These are phyloP conservation scores for Penicillium freii DNA, from an alignment of 2,329 filamentous ascomycete species.

Conservation along the genomic window DNA sequence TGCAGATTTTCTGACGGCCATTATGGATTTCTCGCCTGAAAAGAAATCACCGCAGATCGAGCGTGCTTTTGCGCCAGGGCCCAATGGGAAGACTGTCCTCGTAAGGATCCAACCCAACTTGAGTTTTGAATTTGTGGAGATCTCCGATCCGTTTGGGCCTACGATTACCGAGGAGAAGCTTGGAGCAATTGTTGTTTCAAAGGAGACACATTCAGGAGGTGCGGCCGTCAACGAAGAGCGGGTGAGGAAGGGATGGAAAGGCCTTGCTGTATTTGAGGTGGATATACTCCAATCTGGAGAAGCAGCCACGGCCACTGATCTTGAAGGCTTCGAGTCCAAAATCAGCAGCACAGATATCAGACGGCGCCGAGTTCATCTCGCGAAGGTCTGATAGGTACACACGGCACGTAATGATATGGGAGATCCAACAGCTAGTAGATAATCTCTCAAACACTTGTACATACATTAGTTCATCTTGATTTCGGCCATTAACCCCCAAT, in stretches of 20 bases:
- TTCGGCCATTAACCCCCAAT: constrained; percentile 20
- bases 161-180: constrained; percentile 80
- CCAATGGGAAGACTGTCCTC: constrained; percentile 41
- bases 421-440: constrained; percentile 8
- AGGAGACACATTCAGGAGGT: constrained; percentile 81
- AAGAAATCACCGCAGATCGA: constrained; percentile 33
- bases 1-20: constrained; percentile 65
- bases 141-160: constrained; percentile 85
- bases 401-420: constrained; percentile 5
- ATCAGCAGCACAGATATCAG: constrained; percentile 89
- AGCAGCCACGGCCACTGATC: constrained; percentile 38
- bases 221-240: constrained; percentile 83
- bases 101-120: constrained; percentile 60
- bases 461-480: constrained; percentile 14
- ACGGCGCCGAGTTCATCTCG: constrained; percentile 46
- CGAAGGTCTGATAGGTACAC: constrained; percentile 27
- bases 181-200: constrained; percentile 78
- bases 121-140: constrained; percentile 73
- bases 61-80: constrained; percentile 36
- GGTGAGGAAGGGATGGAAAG: constrained; percentile 69
- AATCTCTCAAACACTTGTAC: constrained; percentile 2
- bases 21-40: constrained; percentile 57
- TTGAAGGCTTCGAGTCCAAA: constrained; percentile 71
- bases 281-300: constrained; percentile 75
- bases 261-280: constrained; percentile 80